phyloP scores from a whole-genome alignment of 2,329 filamentous ascomycete genomes.

The Colletotrichum orbiculare region DNA sequence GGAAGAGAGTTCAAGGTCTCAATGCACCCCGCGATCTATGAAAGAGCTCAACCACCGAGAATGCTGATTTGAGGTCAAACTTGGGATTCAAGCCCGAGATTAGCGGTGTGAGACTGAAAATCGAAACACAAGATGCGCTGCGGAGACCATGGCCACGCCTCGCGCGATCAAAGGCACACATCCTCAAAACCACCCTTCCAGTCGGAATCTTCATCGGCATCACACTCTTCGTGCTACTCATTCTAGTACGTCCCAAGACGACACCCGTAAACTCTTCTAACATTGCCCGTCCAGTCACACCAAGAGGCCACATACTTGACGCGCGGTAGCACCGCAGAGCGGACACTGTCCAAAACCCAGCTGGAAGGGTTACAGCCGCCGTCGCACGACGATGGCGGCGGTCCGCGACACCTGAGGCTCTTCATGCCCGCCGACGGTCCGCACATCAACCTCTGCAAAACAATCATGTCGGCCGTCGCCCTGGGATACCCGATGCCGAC shows the following conservation, averaged over 20 bases:
- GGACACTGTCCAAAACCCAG: not conserved
- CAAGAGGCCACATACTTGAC: not conserved
- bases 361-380: slow-evolving; percentile 9
- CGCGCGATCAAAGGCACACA: not conserved
- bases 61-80: not conserved
- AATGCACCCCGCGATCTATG: not conserved
- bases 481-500: slow-evolving; percentile 51
- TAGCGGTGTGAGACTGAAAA: not conserved
- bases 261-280: not conserved
- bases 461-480: slow-evolving; percentile 50
- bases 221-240: not conserved
- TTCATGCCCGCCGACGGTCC: slow-evolving; percentile 53
- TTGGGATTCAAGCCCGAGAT: not conserved
- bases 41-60: not conserved
- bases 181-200: slow-evolving; percentile 5
- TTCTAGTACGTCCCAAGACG: not conserved
- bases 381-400: slow-evolving; percentile 10
- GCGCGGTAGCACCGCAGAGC: not conserved
- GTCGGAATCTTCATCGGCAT: slow-evolving; percentile 1
- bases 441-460: slow-evolving; percentile 51
- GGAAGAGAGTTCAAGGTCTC: too few species aligned
- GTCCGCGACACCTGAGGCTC: slow-evolving; percentile 45
- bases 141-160: not conserved
- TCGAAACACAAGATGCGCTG: slow-evolving; percentile 6
- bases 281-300: not conserved